Evolutionary conservation across 2,329 filamentous ascomycete species (phyloP), one percentile per base, ranked within the genome.

Genomic region (Leptosphaerulina australis): DNA sequence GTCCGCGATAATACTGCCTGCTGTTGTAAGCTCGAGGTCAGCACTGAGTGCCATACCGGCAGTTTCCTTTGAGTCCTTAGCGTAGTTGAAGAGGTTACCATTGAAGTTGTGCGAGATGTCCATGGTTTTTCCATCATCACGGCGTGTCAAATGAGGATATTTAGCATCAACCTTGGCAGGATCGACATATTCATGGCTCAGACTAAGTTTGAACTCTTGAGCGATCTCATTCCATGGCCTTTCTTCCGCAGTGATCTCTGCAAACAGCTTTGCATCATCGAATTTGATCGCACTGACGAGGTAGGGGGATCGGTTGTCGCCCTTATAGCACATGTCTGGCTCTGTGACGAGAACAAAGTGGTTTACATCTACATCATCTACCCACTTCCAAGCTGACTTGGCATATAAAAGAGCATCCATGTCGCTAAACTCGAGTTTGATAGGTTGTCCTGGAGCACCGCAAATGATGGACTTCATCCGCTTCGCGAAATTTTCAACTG

Each of bases 311-410:
- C 62, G 56, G 21, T 63, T 49, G 21, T 65, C 60, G 20, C 62
- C 62, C 15, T 59, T 35, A 46, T 58, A 63, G 52, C 62, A 65
- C 41, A 63, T 61, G 33, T 63, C 40, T 15, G 57, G 52, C 15
- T 60, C 56, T 4, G 62, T 63, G 31, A 65, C 60, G 11, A 65
- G 50, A 12, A 53, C 56, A 34, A 65, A 65, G 20, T 58, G 56
- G 38, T 62, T 62, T 36, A 56, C 44, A 22, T 60, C 59, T 12
- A 58, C 50, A 12, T 60, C 51, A 34, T 65, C 57, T 14, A 62
- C 53, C 60, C 60, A 63, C 28, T 62, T 54, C 62, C 62, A 65
- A 6, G 55, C 50, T n/a, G 50, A 50, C 36, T 56, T 53, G 4
- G 59, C 59, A 36, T 57, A 58, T 0, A 50, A 37, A 30, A 56